phyloP scores from a whole-genome alignment of 1,284 basidiomycete species.

The Takashimella koratensis region DNA sequence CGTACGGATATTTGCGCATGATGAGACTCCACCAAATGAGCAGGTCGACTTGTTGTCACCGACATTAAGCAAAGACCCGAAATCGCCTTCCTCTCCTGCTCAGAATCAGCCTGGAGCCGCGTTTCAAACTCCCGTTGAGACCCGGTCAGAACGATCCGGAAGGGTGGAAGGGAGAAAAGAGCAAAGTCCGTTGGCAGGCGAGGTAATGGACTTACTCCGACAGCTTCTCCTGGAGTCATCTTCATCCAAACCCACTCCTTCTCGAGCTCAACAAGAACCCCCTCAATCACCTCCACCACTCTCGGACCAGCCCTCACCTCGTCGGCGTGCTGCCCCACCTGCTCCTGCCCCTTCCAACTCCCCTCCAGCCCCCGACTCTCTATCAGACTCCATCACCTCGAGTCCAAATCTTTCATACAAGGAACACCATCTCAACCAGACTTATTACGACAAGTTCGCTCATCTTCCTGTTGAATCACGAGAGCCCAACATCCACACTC shows the following conservation, averaged over 20 bases:
- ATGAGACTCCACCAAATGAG: slow-evolving; percentile 13
- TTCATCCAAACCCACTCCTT: background rate
- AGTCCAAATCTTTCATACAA: background rate
- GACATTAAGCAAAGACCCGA: no score
- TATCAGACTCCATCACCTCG: background rate
- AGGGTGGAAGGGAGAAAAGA: no score
- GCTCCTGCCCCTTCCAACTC: no score
- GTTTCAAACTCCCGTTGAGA: no score
- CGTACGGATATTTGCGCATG: slow-evolving; percentile 13
- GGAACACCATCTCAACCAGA: slow-evolving; percentile 5
- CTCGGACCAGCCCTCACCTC: no score
- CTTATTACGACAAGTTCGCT: slow-evolving; percentile 3
- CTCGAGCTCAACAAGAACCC: background rate
- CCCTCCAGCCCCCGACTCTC: no score
- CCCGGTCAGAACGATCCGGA: no score
- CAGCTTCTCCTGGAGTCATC: slow-evolving; percentile 11
- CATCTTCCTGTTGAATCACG: background rate
- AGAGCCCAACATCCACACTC: background rate
- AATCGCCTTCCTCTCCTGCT: no score
- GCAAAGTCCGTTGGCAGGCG: slow-evolving; percentile 5
- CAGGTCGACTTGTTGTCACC: no score
- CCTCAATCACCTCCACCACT: no score
- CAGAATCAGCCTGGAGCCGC: no score
- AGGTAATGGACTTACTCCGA: slow-evolving; percentile 13
- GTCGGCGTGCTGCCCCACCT: no score